These are phyloP conservation scores for Penicillium pulvis DNA, from an alignment of 495 filamentous ascomycete genomes.

Conservation along the genomic window DNA sequence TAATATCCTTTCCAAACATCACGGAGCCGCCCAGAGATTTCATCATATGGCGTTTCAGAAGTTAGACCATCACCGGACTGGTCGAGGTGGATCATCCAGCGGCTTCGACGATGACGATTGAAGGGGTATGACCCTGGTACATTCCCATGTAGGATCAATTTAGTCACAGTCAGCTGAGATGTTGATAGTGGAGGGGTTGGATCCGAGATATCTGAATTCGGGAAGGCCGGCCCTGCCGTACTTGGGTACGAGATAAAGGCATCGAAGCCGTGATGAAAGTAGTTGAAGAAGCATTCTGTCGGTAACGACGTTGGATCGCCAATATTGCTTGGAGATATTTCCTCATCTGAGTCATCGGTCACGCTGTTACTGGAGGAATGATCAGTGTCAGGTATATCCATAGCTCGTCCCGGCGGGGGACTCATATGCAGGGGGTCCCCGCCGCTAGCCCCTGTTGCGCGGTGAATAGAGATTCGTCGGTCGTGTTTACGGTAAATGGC, in stretches of 20 bases:
- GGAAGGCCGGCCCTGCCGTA: constrained; percentile 65
- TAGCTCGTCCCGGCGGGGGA: constrained; percentile 46
- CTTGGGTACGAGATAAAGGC: constrained; percentile 83
- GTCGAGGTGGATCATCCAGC: constrained; percentile 75
- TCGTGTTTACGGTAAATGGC: constrained; percentile 94
- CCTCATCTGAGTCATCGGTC: constrained; percentile 78
- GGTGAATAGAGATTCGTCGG: constrained; percentile 85
- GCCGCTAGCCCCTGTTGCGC: constrained; percentile 40
- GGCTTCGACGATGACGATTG: constrained; percentile 86
- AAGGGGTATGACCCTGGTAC: constrained; percentile 95
- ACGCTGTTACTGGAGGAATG: constrained; percentile 75
- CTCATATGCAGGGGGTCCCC: constrained; percentile 44
- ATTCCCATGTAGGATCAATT: constrained; percentile 89
- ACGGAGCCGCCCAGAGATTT: constrained; percentile 65
- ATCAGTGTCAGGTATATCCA: constrained; percentile 67
- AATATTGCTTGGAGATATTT: constrained; percentile 33
- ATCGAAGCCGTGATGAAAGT: constrained; percentile 94
- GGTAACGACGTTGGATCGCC: constrained; percentile 44
- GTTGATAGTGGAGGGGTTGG: constrained; percentile 43
- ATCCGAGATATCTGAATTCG: constrained; percentile 41
- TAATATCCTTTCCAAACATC: constrained; percentile 73
- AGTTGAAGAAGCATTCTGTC: constrained; percentile 91
- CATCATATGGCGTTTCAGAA: constrained; percentile 77
- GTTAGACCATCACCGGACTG: constrained; percentile 43
- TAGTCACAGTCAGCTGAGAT: constrained; percentile 76